Evolutionary conservation across 2,329 filamentous ascomycete genomes (phyloP), one percentile per base, ranked within the genome.

Genomic region (Colletotrichum viniferum): DNA sequence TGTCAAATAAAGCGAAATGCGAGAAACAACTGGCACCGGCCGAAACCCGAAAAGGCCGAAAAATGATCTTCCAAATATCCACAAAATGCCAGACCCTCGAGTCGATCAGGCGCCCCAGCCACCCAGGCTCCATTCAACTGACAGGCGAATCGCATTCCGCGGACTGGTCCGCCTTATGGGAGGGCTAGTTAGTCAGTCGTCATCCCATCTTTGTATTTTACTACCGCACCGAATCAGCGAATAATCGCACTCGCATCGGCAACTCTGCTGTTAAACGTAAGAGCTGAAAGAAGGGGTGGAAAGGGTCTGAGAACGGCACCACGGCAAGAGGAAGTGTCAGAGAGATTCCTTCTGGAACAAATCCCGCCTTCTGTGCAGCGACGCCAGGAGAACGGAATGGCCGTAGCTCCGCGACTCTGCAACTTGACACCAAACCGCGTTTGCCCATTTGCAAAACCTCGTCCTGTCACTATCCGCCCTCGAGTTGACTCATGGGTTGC

Each of bases 141-240:
- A 68, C 28, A 21, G 21, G 58, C 69, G 63, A 75, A 69, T 73
- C 73, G 58, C 69, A 73, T 76, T 62, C 48, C 48, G n/a, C 61
- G 28, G 61, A 62, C 13, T 21, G n/a, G n/a, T 13, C 43, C 10
- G 43, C 43, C n/a, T 52, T 52, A 52, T 52, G 43, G 2, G 55
- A 18, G 30, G 28, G 9, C 24, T 36, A 32, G 30, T 28, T 60
- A 24, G 26, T 56, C 43, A n/a, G 26, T n/a, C 21, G 18, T 43
- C 61, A 30, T 34, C 36, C 69, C 26, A n/a, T 30, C 38, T 43
- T 26, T 28, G 3, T 48, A 1, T 58, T 10, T 63, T 60, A 43
- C 48, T 48, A 34, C 38, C 18, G 26, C 48, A 7, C 63, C 43
- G 56, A 32, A 26, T 9, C 26, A 32, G 55, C 69, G 69, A 68